These are phyloP conservation scores for Wickerhamomyces chambardii DNA, from an alignment of 805 yeast species.

Conservation along the genomic window DNA sequence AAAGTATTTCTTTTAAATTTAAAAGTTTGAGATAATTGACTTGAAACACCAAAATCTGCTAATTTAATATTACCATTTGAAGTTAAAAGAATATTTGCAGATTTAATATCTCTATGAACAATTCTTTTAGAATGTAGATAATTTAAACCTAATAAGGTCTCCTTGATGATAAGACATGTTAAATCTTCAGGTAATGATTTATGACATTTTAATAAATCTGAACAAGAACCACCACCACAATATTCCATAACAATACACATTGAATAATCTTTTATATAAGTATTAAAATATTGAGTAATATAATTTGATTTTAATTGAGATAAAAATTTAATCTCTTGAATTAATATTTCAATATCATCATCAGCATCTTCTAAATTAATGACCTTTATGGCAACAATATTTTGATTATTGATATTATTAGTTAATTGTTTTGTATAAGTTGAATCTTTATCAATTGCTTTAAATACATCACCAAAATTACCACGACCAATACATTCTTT, in stretches of 20 bases:
- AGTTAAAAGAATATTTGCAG: constrained; percentile 79
- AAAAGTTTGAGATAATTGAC: constrained; percentile 61
- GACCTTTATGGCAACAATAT: constrained; percentile 90
- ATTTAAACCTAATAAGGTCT: constrained; percentile 58
- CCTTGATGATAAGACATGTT: constrained; percentile 53
- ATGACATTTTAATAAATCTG: constrained; percentile 38
- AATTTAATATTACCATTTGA: constrained; percentile 62
- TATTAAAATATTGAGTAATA: constrained; percentile 58
- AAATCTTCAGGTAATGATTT: constrained; percentile 48
- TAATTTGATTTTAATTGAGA: constrained; percentile 50
- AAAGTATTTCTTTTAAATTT: constrained; percentile 54
- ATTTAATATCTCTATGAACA: constrained; percentile 86
- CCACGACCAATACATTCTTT: constrained; percentile 68
- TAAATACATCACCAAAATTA: constrained; percentile 81
- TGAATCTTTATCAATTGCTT: constrained; percentile 22
- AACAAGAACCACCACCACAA: constrained; percentile 92
- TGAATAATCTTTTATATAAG: constrained; percentile 53
- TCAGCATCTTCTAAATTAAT: constrained; percentile 71
- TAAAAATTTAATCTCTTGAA: constrained; percentile 74
- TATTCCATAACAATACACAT: constrained; percentile 93
- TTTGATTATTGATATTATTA: too few relatives aligned
- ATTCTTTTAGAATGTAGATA: constrained; percentile 70
- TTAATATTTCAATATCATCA: constrained; percentile 62
- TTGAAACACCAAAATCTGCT: constrained; percentile 93
- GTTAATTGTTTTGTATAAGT: constrained; percentile 22